Evolutionary conservation across 148 eudicot species (phyloP).

Genomic region (Linanthus parryae): DNA sequence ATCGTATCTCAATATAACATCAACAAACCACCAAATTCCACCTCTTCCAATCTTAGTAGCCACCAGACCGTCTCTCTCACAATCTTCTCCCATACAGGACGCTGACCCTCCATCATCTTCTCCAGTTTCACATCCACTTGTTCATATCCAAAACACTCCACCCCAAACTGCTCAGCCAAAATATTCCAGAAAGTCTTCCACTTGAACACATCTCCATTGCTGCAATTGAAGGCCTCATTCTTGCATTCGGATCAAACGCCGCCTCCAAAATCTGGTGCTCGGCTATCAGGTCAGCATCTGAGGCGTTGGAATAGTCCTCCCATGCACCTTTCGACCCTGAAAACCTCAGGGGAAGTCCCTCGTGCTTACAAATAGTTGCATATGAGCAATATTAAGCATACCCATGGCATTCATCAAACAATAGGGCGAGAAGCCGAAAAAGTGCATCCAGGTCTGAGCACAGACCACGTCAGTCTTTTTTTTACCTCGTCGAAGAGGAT

Average conservation of each 20-base stretch:
- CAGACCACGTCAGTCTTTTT: slow-evolving; percentile 7
- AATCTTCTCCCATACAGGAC: slow-evolving; percentile 16
- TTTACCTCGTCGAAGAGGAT: not conserved
- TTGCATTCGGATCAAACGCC: slow-evolving; percentile 14
- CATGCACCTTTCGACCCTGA: not conserved
- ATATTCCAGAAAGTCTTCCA: slow-evolving; percentile 18
- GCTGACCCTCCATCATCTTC: slow-evolving; percentile 14
- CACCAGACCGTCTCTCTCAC: slow-evolving; percentile 6
- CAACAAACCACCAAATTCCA: slow-evolving; percentile 2
- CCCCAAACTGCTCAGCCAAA: slow-evolving; percentile 13
- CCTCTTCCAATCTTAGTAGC: slow-evolving; percentile 6
- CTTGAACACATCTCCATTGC: slow-evolving; percentile 15
- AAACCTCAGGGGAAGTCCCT: slow-evolving; percentile 6
- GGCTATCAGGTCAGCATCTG: slow-evolving; percentile 3
- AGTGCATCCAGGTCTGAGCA: not conserved
- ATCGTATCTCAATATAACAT: not conserved
- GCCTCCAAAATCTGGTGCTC: slow-evolving; percentile 11
- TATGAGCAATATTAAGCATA: not conserved
- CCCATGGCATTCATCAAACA: slow-evolving; percentile 2
- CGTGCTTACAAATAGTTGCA: slow-evolving; percentile 7
- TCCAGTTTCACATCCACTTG: slow-evolving; percentile 1
- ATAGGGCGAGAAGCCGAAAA: slow-evolving; percentile 9
- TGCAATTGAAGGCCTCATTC: slow-evolving; percentile 16
- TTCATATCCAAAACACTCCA: slow-evolving; percentile 5
- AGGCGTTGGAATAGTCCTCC: slow-evolving; percentile 1